phyloP scores from a whole-genome alignment of 495 filamentous ascomycete species.

The Hypomontagnella monticulosa region DNA sequence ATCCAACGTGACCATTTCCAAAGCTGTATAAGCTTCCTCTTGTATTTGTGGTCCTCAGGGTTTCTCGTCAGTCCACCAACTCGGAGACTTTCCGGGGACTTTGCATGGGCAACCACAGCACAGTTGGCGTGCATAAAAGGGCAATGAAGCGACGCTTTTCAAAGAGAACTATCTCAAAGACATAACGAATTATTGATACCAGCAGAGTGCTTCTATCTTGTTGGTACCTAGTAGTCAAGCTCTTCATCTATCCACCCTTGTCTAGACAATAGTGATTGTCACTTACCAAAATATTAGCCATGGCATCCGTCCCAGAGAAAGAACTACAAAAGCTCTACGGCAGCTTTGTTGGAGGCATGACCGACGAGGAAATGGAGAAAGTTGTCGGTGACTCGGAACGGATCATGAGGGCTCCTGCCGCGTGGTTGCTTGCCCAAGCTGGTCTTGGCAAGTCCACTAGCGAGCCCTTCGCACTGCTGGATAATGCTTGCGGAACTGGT shows the following conservation, averaged over 20 bases:
- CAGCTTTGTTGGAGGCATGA: conserved; percentile 17
- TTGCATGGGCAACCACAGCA: neutral
- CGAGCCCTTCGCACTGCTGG: conserved; percentile 50
- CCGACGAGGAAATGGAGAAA: conserved; percentile 37
- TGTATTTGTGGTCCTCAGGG: conserved; percentile 17
- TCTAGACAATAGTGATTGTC: neutral
- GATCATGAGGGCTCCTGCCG: conserved; percentile 48
- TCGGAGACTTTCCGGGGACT: conserved; percentile 44
- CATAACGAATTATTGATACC: no score
- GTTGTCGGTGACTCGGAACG: conserved; percentile 44
- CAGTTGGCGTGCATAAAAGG: conserved; percentile 1
- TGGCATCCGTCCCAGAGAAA: conserved; percentile 36
- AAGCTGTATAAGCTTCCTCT: no score
- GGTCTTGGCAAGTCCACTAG: conserved; percentile 44
- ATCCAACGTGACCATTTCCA: no score
- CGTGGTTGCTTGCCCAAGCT: conserved; percentile 48
- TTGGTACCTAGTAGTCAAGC: no score
- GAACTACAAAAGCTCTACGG: conserved; percentile 47
- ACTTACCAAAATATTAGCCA: conserved; percentile 21
- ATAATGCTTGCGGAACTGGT: conserved; percentile 55
- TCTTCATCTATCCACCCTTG: no score
- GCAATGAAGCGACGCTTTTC: no score
- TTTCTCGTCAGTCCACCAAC: neutral
- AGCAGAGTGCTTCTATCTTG: no score
- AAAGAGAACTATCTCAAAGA: no score